These are phyloP conservation scores for Venturia effusa DNA, from an alignment of 2,329 filamentous ascomycete species.

Conservation along the genomic window DNA sequence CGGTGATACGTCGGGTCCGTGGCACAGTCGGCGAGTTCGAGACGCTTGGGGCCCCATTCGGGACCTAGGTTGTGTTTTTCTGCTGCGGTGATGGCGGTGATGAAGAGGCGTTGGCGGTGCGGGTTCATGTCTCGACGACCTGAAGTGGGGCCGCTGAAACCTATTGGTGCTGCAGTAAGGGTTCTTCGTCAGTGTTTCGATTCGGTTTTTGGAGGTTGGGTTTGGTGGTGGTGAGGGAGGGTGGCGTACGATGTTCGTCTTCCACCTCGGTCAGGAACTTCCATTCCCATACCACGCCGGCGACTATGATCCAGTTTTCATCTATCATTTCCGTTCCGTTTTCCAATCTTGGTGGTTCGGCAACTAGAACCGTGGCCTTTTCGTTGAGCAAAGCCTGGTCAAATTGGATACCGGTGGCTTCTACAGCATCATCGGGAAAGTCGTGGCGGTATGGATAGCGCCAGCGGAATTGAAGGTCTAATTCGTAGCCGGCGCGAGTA, in stretches of 20 bases:
- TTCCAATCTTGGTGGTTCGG: not conserved
- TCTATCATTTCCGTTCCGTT: not conserved
- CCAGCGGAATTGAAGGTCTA: not conserved
- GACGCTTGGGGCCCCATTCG: not conserved
- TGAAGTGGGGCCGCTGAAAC: not conserved
- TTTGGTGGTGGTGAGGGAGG: not conserved
- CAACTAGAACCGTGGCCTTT: not conserved
- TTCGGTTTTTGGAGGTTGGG: no score
- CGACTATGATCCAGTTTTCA: not conserved
- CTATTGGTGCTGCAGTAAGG: no score
- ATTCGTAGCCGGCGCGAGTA: constrained; percentile 68
- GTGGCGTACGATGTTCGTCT: not conserved
- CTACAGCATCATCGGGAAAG: not conserved
- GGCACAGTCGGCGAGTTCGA: not conserved
- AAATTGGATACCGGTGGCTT: not conserved
- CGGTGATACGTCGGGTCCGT: not conserved
- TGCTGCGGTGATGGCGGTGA: not conserved
- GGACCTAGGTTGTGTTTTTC: not conserved
- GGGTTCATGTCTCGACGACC: constrained; percentile 1
- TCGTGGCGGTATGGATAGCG: not conserved
- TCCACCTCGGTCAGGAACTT: not conserved
- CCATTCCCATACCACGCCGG: not conserved
- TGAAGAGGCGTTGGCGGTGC: not conserved
- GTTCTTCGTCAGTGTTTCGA: no score
- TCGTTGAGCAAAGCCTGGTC: not conserved